Evolutionary conservation across 1,284 basidiomycete species (phyloP).

Genomic region (Ustilago hordei): DNA sequence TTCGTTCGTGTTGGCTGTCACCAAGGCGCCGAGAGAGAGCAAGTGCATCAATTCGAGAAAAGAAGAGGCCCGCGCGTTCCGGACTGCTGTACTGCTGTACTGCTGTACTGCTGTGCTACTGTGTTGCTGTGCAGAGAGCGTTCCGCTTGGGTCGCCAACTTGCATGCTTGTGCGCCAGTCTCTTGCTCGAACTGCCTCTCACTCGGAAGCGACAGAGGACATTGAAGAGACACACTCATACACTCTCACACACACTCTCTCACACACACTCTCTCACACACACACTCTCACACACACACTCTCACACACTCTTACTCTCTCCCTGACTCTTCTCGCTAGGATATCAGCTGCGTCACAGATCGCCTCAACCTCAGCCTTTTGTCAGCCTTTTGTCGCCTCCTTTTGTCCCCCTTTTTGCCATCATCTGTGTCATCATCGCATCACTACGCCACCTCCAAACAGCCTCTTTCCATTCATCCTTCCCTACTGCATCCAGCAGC

Average conservation of each 20-base stretch:
- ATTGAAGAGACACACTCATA: not conserved
- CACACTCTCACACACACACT: not conserved
- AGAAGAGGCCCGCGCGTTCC: slow-evolving; percentile 14
- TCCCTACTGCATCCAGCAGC: not conserved
- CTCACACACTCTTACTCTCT: not conserved
- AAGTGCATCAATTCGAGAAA: not conserved
- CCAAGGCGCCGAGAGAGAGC: slow-evolving; percentile 1
- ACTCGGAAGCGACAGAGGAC: slow-evolving; percentile 10
- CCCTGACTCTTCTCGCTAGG: not conserved
- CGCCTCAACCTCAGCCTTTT: not conserved
- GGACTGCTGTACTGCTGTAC: not conserved
- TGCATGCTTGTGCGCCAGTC: slow-evolving; percentile 17
- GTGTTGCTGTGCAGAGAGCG: not conserved
- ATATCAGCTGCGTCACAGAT: not conserved
- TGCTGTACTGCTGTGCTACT: not conserved
- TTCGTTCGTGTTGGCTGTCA: not conserved
- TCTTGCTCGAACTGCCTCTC: not conserved
- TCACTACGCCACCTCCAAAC: not conserved
- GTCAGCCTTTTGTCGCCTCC: not conserved
- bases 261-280: not conserved
- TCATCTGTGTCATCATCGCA: not conserved
- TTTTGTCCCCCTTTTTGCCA: not conserved
- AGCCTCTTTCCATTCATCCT: not conserved
- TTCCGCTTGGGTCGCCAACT: slow-evolving; percentile 34
- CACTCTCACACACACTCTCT: slow-evolving; percentile 9